Conservation (phyloP, 2,329 filamentous ascomycete genomes). For the Talaromyces sp. region DNA sequence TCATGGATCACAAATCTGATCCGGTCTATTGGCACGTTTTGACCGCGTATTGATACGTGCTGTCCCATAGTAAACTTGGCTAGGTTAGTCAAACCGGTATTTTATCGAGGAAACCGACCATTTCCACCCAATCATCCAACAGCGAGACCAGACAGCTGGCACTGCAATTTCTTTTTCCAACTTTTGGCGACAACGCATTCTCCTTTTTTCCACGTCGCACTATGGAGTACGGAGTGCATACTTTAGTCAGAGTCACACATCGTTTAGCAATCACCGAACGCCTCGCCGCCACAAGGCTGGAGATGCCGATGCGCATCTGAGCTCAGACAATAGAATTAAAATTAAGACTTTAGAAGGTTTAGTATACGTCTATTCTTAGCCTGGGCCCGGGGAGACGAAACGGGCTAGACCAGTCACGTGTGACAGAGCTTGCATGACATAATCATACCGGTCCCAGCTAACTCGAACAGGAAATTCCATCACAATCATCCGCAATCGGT, state of each 20-base stretch:
- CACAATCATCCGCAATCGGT: slow-evolving; percentile 1
- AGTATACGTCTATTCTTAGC: background rate
- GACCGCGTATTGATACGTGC: background rate
- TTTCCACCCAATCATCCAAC: background rate
- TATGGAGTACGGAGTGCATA: background rate
- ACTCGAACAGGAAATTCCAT: background rate
- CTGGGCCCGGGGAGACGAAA: background rate
- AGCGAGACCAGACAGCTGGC: background rate
- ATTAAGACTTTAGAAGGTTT: background rate
- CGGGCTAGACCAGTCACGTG: background rate
- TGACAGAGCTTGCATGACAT: background rate
- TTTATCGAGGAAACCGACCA: background rate
- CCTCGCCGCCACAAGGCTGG: background rate
- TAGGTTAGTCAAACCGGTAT: background rate
- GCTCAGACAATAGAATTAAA: background rate
- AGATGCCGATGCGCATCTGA: background rate
- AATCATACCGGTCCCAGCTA: background rate
- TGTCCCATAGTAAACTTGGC: background rate
- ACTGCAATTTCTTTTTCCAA: background rate
- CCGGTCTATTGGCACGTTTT: background rate
- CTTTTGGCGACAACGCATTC: background rate
- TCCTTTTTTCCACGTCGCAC: background rate
- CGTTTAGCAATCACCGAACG: background rate
- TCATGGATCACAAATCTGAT: background rate
- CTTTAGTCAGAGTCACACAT: background rate